Conservation (phyloP, 345 rosid species). For the Rhizophora mangle region DNA sequence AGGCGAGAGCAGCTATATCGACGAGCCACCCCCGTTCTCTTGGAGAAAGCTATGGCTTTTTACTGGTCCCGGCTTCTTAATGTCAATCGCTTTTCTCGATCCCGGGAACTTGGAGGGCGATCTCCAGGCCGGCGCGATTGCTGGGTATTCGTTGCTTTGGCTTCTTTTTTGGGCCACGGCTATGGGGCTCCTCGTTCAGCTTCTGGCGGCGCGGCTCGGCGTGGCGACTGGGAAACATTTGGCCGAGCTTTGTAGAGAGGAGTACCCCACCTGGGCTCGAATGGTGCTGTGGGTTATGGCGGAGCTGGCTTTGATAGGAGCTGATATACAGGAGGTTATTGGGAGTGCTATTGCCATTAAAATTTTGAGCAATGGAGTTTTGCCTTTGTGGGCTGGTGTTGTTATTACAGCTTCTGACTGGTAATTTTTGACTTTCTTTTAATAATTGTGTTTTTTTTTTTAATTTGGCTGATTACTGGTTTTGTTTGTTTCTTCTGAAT, state of each 20-base stretch:
- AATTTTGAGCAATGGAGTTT: constrained; percentile 70
- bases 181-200: constrained; percentile 88
- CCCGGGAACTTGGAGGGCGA: constrained; percentile 96
- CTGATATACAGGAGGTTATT: constrained; percentile 93
- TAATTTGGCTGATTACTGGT: neutral
- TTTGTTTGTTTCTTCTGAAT: neutral
- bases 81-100: constrained; percentile 94
- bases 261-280: constrained; percentile 84
- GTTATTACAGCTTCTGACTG: constrained; percentile 83
- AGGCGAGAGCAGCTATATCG: constrained; percentile 27
- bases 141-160: constrained; percentile 92
- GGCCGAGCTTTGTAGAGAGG: constrained; percentile 89
- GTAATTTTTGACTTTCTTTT: constrained; percentile 31
- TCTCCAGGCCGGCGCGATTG: constrained; percentile 92
- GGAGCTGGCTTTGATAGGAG: constrained; percentile 83
- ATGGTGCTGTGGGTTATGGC: constrained; percentile 84
- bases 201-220: constrained; percentile 80
- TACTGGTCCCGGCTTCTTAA: constrained; percentile 89
- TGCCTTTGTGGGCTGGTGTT: constrained; percentile 94
- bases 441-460: neutral
- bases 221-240: constrained; percentile 89
- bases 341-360: constrained; percentile 91
- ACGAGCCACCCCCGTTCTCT: constrained; percentile 58
- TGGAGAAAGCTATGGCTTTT: constrained; percentile 92
- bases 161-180: constrained; percentile 93